A percentile compares a stretch with the other conserved stretches of the same genome.
phyloP scores from a whole-genome alignment of 164 flowering plant genomes.

The Umbilicus rupestris region DNA sequence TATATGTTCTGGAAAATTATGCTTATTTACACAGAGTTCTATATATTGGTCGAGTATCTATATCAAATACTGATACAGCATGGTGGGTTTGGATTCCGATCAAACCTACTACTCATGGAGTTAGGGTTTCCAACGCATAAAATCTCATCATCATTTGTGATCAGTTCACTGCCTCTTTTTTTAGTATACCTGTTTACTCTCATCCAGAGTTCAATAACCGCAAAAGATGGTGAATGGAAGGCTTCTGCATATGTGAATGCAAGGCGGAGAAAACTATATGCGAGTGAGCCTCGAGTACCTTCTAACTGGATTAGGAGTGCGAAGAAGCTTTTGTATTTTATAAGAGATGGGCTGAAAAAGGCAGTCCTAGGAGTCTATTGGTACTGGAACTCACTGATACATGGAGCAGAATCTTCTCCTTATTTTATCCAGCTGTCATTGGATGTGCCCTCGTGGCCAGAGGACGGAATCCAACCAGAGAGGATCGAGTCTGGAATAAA shows the following conservation, averaged over 20 bases:
- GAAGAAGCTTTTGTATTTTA: constrained; percentile 19
- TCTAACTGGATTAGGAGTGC: constrained; percentile 35
- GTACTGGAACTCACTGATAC: constrained; percentile 81
- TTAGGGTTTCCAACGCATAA: constrained; percentile 68
- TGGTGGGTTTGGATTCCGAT: constrained; percentile 45
- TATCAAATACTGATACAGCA: constrained; percentile 94
- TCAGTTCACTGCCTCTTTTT: constrained; percentile 80
- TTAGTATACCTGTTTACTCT: constrained; percentile 87
- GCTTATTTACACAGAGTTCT: constrained; percentile 85
- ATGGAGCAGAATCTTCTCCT: constrained; percentile 96
- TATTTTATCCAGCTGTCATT: constrained; percentile 88
- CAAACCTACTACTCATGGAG: constrained; percentile 32
- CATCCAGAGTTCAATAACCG: constrained; percentile 84
- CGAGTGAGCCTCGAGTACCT: constrained; percentile 24
- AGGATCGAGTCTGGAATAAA: constrained; percentile 87
- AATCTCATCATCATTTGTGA: constrained; percentile 75
- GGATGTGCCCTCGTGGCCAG: constrained; percentile 84
- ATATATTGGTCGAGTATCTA: constrained; percentile 72
- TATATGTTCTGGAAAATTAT: constrained; percentile 77
- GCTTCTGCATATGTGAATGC: constrained; percentile 29
- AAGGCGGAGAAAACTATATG: constrained; percentile 22
- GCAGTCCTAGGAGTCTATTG: constrained; percentile 36
- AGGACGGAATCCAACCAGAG: constrained; percentile 95
- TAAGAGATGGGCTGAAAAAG: constrained; percentile 22
- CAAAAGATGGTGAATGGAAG: constrained; percentile 79